These are phyloP conservation scores for Ajuga chamaepitys DNA, from an alignment of 257 asterid genomes.

Conservation along the genomic window DNA sequence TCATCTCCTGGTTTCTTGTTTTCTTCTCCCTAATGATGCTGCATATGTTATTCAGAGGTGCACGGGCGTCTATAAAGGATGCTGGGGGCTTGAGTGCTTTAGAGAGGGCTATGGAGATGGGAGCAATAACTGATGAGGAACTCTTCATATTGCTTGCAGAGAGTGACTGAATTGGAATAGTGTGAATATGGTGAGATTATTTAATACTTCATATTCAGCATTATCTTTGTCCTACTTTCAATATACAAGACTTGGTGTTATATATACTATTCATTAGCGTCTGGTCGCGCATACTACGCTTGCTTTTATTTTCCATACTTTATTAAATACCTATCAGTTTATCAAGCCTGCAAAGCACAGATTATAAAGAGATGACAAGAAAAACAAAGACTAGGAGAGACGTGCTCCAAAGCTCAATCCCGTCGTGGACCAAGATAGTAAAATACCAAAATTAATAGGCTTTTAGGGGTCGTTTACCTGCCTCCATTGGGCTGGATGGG, in stretches of 20 bases:
- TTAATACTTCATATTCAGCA: background rate
- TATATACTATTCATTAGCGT: too few species aligned
- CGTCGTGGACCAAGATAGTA: background rate
- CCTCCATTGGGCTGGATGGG: too few species aligned
- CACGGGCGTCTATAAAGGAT: slow-evolving; percentile 70
- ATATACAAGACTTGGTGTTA: too few species aligned
- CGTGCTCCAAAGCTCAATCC: background rate
- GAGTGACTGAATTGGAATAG: slow-evolving; percentile 43
- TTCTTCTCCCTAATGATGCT: background rate
- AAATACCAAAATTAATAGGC: too few species aligned
- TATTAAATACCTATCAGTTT: too few species aligned
- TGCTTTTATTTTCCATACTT: background rate
- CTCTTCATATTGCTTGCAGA: slow-evolving; percentile 78
- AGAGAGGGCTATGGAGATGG: slow-evolving; percentile 97
- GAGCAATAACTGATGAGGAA: slow-evolving; percentile 90
- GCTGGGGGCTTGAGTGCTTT: slow-evolving; percentile 65
- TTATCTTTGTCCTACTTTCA: background rate
- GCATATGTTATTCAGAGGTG: slow-evolving; percentile 54
- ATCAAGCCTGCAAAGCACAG: too few species aligned
- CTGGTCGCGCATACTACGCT: too few species aligned
- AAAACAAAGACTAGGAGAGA: background rate
- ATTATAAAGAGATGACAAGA: background rate
- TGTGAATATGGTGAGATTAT: slow-evolving; percentile 18
- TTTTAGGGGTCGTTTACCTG: too few species aligned
- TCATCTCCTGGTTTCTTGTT: background rate